Evolutionary conservation across 2,329 filamentous ascomycete species (phyloP).

Genomic region (Dactylellina drechsleri): DNA sequence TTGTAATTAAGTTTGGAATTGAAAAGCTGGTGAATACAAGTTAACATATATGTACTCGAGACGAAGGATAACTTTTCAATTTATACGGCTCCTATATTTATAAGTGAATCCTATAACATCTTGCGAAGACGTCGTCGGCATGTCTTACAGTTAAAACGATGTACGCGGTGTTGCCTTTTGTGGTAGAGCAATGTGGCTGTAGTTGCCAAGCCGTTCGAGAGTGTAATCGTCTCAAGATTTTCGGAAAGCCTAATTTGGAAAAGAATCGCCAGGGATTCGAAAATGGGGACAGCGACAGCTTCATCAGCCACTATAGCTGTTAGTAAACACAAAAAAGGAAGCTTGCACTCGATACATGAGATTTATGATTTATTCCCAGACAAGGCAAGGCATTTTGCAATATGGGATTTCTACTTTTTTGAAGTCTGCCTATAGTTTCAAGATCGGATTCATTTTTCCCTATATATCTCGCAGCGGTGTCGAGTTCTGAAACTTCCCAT

Average conservation of each 20-base stretch:
- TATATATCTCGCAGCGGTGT: neutral
- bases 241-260: neutral
- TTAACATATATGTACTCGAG: too few relatives aligned
- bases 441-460: neutral
- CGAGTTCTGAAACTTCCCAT: too few relatives aligned
- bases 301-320: neutral
- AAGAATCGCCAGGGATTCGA: neutral
- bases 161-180: neutral
- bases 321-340: neutral
- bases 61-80: too few relatives aligned
- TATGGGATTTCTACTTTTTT: too few relatives aligned
- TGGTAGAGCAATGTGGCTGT: neutral
- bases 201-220: neutral
- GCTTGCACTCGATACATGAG: neutral
- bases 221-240: neutral
- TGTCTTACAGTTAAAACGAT: neutral
- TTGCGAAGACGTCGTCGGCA: neutral
- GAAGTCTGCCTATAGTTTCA: neutral
- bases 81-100: too few relatives aligned
- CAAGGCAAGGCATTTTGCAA: too few relatives aligned
- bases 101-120: neutral
- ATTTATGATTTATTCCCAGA: too few relatives aligned
- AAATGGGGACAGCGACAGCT: neutral
- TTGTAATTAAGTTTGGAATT: too few relatives aligned
- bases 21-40: too few relatives aligned